Conservation (phyloP, 2,329 filamentous ascomycete genomes). For the Talaromyces sp. region DNA sequence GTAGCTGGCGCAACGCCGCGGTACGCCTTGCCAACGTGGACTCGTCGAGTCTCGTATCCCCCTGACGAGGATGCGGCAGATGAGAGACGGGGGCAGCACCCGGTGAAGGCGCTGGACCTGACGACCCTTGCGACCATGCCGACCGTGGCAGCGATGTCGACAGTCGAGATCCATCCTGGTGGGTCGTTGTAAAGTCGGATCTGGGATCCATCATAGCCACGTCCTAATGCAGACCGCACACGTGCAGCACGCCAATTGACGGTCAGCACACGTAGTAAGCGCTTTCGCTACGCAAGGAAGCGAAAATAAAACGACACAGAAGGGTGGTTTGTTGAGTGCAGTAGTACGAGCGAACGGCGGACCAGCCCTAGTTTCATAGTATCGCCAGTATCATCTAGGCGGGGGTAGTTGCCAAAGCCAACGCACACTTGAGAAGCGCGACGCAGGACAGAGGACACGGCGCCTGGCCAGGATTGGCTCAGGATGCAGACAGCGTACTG, state of each 20-base stretch:
- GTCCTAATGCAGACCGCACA: constrained; percentile 6
- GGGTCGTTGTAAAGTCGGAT: constrained; percentile 22
- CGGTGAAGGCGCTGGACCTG: neutral
- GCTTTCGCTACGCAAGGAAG: constrained; percentile 1
- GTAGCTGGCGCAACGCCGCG: constrained; percentile 27
- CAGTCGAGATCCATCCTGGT: constrained; percentile 20
- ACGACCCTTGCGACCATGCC: constrained; percentile 21
- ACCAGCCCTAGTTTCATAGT: neutral
- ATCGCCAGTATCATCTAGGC: neutral
- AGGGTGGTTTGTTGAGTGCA: constrained; percentile 2
- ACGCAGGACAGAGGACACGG: neutral
- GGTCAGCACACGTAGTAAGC: neutral
- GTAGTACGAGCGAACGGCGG: constrained; percentile 2
- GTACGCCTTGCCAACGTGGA: constrained; percentile 25
- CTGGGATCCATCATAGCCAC: constrained; percentile 27
- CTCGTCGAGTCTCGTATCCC: constrained; percentile 24
- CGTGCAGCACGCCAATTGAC: neutral
- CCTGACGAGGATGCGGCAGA: constrained; percentile 19
- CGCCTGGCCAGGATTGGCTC: constrained; percentile 10
- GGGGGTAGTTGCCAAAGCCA: neutral
- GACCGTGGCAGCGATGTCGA: constrained; percentile 26
- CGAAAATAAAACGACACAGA: neutral
- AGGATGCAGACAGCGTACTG: constrained; percentile 14
- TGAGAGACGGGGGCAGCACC: constrained; percentile 18
- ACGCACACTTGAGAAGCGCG: neutral